Conservation (phyloP, 495 filamentous ascomycete genomes). For the Pseudoneurospora amorphoporcata region DNA sequence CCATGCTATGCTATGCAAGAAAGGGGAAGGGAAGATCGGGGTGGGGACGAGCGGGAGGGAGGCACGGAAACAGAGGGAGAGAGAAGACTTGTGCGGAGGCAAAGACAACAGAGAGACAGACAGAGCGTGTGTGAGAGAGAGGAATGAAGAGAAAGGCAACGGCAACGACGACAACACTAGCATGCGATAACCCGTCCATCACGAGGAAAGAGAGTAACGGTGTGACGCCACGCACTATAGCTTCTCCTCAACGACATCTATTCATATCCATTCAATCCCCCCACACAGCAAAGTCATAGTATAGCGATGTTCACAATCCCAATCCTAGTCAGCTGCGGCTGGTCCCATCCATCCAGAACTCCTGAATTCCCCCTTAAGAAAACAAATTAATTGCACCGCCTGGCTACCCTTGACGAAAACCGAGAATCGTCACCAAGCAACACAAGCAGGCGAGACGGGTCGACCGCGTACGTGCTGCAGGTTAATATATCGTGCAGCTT, state of each 20-base stretch:
- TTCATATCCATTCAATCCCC: neutral
- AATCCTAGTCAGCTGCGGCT: neutral
- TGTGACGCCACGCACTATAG: neutral
- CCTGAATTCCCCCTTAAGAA: neutral
- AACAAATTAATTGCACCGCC: neutral
- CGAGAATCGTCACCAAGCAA: neutral
- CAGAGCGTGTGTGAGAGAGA: neutral
- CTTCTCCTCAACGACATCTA: neutral
- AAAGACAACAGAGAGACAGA: neutral
- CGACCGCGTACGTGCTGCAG: slow-evolving; percentile 5
- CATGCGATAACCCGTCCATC: neutral
- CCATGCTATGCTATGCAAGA: neutral
- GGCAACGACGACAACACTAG: neutral
- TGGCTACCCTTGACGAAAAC: neutral
- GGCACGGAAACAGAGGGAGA: neutral
- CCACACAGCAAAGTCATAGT: neutral
- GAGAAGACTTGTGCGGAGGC: neutral
- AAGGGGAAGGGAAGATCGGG: neutral
- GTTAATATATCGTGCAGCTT: slow-evolving; percentile 17
- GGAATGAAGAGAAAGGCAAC: neutral
- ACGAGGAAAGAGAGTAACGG: neutral
- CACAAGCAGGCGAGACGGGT: neutral
- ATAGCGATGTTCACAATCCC: neutral
- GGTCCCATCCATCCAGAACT: neutral
- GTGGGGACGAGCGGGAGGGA: neutral